phyloP scores from a whole-genome alignment of 202 grass and related monocot species.

The Eragrostis tef region DNA sequence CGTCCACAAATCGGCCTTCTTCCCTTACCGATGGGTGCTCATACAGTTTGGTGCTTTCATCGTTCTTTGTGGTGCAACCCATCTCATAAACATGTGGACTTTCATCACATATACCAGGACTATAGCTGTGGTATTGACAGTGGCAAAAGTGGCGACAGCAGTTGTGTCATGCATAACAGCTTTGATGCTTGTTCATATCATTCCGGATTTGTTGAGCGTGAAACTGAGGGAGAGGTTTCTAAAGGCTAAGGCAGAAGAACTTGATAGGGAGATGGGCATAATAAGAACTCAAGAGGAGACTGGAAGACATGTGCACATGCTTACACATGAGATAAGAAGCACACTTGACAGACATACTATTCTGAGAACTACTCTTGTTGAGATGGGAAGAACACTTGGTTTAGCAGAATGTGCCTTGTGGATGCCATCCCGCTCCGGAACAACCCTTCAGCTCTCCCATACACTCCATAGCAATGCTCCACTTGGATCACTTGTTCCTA shows the following conservation, averaged over 20 bases:
- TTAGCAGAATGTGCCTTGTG: constrained; percentile 80
- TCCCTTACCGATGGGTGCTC: constrained; percentile 87
- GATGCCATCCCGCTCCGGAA: constrained; percentile 71
- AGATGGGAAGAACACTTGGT: constrained; percentile 69
- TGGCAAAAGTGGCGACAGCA: constrained; percentile 66
- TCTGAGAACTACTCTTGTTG: constrained; percentile 80
- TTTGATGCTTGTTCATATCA: constrained; percentile 84
- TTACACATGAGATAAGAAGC: constrained; percentile 87
- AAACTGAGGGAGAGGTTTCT: constrained; percentile 74
- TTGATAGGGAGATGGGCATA: constrained; percentile 81
- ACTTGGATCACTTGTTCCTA: constrained; percentile 62
- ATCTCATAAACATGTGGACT: constrained; percentile 85
- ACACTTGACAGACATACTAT: constrained; percentile 86
- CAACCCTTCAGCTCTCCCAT: constrained; percentile 74
- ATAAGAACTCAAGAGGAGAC: constrained; percentile 78
- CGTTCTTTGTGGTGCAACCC: constrained; percentile 84
- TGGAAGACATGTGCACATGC: constrained; percentile 87
- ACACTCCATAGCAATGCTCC: constrained; percentile 58
- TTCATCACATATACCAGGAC: constrained; percentile 61
- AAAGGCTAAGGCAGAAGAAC: constrained; percentile 72
- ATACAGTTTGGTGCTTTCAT: constrained; percentile 92
- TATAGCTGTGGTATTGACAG: constrained; percentile 65
- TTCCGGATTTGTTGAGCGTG: constrained; percentile 78
- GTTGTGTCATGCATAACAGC: constrained; percentile 83
- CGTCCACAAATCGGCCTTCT: constrained; percentile 73